Base-by-base conservation (phyloP, 1,139 yeast species). In the Magnusiomyces tetraspermus region DNA sequence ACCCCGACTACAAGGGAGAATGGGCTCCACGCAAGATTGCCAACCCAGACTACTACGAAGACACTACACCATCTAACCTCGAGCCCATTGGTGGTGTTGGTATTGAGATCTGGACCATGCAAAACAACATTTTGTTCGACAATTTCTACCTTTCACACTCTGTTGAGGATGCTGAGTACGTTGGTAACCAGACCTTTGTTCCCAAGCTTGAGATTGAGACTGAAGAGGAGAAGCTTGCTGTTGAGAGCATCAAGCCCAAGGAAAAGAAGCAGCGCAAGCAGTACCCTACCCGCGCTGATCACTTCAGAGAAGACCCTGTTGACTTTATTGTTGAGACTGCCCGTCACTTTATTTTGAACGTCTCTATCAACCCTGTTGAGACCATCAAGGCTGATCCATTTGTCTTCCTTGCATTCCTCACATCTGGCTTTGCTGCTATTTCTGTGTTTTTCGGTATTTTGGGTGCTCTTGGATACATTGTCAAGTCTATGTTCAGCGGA, bases 51-150 rank as follows among this genome's bases (percentile, higher is more conserved):
- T 85, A 76, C 68, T 80, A 68, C 60, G 82, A 80, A 60, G 87
- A 82, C 61, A 55, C 56, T 1, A 68, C 64, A 6, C 92, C 95
- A 10, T 72, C 83, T 3, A 73, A 80, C 59, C 69, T 87, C 58
- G 83, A 78, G 60, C 77, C 81, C 43, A 79, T 89, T 60, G 92
- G 89, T 28, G 95, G 85, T 8, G 63, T 90, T 52, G 96, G 96
- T 3, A 85, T 90, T 65, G 97, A 90, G 67, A 73, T 89, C 59
- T 89, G 96, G 96, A 80, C 94, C 53, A 83, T 89, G 83, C 85
- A 86, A 59, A 74, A 76, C 46, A 78, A 83, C 51, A 78, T 87
- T 50, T 61, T 86, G 63, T 87, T 90, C 65, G 88, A 87, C 67
- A 87, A 89, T 69, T 80, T 89, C 53, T 89, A 88, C 66, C 66